Percentiles rank a stretch among this genome's conserved stretches.
Conservation (phyloP, 2,329 filamentous ascomycete species). For the Aspergillus sp. region DNA sequence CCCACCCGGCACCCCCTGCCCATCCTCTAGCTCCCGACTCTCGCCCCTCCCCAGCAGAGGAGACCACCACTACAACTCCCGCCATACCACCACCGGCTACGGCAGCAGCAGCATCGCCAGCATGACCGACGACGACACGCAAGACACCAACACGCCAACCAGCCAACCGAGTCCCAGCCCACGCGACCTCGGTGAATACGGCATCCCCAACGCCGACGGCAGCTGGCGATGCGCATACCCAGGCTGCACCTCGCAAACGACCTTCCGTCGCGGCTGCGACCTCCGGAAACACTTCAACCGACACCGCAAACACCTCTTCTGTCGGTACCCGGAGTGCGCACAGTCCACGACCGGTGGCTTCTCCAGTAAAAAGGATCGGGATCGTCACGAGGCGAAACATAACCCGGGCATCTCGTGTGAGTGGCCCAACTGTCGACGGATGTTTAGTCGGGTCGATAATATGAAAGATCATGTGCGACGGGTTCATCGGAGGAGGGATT, state of each 20-base stretch:
- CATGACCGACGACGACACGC: background rate
- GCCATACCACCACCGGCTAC: background rate
- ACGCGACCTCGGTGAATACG: slow-evolving; percentile 33
- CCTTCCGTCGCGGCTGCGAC: slow-evolving; percentile 61
- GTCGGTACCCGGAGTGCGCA: slow-evolving; percentile 58
- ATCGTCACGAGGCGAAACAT: slow-evolving; percentile 62
- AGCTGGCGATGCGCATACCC: slow-evolving; percentile 61
- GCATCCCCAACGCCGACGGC: slow-evolving; percentile 29
- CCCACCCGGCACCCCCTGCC: background rate
- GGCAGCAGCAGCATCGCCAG: background rate
- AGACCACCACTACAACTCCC: background rate
- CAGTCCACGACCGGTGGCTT: slow-evolving; percentile 58
- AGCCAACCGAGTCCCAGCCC: background rate
- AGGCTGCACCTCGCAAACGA: slow-evolving; percentile 58
- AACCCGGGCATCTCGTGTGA: slow-evolving; percentile 61
- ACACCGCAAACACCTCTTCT: slow-evolving; percentile 62
- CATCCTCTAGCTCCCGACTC: background rate
- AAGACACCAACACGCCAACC: background rate
- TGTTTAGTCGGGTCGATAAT: slow-evolving; percentile 63
- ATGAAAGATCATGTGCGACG: slow-evolving; percentile 54
- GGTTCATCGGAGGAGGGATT: slow-evolving; percentile 37
- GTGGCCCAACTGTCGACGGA: slow-evolving; percentile 56
- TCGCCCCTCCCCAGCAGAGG: background rate
- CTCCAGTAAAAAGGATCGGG: slow-evolving; percentile 63
- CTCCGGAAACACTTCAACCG: slow-evolving; percentile 63